Evolutionary conservation across 768 basidiomycete species (phyloP).

Genomic region (Postia placenta): DNA sequence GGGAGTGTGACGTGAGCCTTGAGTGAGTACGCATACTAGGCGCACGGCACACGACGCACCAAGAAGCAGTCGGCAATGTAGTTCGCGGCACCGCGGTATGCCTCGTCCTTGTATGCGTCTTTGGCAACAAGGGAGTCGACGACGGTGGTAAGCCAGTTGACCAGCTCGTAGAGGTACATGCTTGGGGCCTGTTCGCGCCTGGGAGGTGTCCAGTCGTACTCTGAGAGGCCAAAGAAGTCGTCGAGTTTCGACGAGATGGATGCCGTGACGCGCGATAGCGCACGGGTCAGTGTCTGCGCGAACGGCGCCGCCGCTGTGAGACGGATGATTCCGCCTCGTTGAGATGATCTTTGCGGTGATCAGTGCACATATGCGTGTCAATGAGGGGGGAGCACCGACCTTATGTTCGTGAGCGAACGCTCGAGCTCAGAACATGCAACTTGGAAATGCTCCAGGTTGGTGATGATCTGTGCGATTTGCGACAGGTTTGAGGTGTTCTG

Average conservation of each 20-base stretch:
- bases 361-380: not conserved
- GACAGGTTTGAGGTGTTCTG: constrained; percentile 72
- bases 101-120: constrained; percentile 81
- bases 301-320: constrained; percentile 63
- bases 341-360: constrained; percentile 53
- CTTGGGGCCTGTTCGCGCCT: constrained; percentile 72
- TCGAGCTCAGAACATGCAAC: constrained; percentile 81
- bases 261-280: constrained; percentile 69
- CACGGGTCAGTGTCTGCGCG: constrained; percentile 56
- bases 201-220: constrained; percentile 89
- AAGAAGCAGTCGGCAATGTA: constrained; percentile 86
- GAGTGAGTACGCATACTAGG: no score
- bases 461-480: constrained; percentile 89
- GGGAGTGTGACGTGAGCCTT: no score
- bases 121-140: constrained; percentile 87
- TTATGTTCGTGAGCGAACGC: constrained; percentile 73
- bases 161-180: constrained; percentile 91
- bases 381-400: constrained; percentile 36
- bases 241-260: constrained; percentile 90
- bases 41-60: constrained; percentile 56
- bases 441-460: constrained; percentile 90
- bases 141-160: constrained; percentile 94
- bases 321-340: constrained; percentile 76
- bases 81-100: constrained; percentile 81
- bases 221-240: constrained; percentile 91